These are phyloP conservation scores for Rauvolfia tetraphylla DNA, from an alignment of 257 asterid species.

Conservation along the genomic window DNA sequence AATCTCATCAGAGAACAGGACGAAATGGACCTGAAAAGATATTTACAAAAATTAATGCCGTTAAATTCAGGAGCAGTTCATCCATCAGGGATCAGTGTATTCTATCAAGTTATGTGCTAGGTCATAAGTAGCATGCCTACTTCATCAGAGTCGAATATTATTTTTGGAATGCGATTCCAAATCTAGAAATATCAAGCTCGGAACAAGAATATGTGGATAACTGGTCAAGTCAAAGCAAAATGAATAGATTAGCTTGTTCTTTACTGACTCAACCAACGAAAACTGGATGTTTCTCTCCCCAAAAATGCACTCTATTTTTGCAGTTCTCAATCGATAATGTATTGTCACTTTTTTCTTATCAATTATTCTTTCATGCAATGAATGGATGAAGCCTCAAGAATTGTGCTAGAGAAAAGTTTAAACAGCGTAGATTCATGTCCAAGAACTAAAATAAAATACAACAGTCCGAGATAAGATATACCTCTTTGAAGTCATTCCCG, in stretches of 20 bases:
- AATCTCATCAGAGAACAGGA: constrained; percentile 67
- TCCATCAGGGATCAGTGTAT: not conserved
- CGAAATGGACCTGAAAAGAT: constrained; percentile 78
- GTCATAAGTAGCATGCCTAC: not conserved
- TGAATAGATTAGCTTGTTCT: not conserved
- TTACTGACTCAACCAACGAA: not conserved
- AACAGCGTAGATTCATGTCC: not conserved
- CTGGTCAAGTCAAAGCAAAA: not conserved
- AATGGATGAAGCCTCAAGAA: not conserved
- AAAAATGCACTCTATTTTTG: not conserved
- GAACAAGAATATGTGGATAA: too few species aligned
- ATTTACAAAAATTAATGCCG: not conserved
- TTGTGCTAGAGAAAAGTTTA: constrained; percentile 1
- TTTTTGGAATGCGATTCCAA: too few species aligned
- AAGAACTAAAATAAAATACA: not conserved
- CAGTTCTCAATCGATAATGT: not conserved
- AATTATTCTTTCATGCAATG: not conserved
- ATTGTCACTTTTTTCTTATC: not conserved
- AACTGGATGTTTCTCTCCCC: not conserved
- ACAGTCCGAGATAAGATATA: constrained; percentile 18
- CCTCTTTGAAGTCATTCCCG: constrained; percentile 72
- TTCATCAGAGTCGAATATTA: not conserved
- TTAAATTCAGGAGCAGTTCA: not conserved
- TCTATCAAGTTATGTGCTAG: not conserved
- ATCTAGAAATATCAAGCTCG: too few species aligned